Base-by-base conservation (phyloP, 306 rosid genomes). In the Myrica gale region DNA sequence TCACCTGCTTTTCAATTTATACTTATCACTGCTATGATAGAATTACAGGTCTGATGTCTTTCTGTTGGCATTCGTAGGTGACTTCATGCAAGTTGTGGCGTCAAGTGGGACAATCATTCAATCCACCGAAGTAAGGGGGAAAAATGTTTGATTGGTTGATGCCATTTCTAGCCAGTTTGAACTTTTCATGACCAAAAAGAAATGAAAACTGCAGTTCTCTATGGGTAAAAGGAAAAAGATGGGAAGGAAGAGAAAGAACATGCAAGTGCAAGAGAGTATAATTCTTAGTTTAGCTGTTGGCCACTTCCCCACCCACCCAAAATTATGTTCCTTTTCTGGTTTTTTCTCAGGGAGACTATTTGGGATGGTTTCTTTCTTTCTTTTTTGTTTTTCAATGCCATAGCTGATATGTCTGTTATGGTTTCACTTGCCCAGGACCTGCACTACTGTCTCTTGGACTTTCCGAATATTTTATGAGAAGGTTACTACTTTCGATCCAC, bases 371-470 rank as follows among this genome's bases (percentile, higher is more conserved):
- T 44, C 56, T 9, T 19, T 46, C 37, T 50, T 57, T 32, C 37
- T 32, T 32, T 32, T 32, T 32, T 32, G 37, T 26, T 19, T 53
- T 6, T 37, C 6, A 66, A 42, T 63, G 15, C 63, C 56, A 47
- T 83, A 52, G 76, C 72, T 66, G 21, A 44, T 52, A 4, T 79
- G 44, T 57, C 20, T 39, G 6, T 16, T 5, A 54, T 48, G 32
- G 26, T 65, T 63, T 67, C 69, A 61, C 45, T 72, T 73, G 61
- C 48, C 75, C 88, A 96, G 99, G 93, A 96, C 99, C 80, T 96
- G 99, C 84, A 96, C 99, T 44, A 92, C 99, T 9, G 96, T 96
- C 76, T 96, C 99, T 69, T 96, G 97, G 97, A 92, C 99, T 20
- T 96, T 96, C 73, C 87, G 99, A 73, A 97, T 97, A 50, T 96